Conservation (phyloP, 2,329 filamentous ascomycete genomes). For the Aspergillus arachidicola region DNA sequence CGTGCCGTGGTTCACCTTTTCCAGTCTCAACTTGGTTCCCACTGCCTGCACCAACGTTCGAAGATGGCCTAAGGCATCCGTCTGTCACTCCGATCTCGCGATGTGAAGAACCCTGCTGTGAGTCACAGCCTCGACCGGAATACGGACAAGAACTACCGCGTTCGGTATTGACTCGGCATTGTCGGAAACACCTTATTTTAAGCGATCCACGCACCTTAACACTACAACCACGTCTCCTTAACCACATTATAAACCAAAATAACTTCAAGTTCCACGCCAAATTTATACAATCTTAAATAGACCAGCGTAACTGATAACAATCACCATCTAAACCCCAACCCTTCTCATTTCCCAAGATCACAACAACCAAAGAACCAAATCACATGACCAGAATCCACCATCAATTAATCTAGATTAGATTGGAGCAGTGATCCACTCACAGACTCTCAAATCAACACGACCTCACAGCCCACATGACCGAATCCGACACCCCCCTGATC, state of each 20-base stretch:
- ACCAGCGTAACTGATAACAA: background rate
- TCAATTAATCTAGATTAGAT: background rate
- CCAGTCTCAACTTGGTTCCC: background rate
- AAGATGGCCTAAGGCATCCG: background rate
- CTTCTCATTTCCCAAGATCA: background rate
- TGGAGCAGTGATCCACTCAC: background rate
- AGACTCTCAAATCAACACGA: background rate
- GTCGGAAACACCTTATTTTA: background rate
- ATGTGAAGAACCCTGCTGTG: background rate
- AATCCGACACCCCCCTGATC: background rate
- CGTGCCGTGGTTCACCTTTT: no score
- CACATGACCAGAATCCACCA: background rate
- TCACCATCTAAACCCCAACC: background rate
- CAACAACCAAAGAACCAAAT: background rate
- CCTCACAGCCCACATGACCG: background rate
- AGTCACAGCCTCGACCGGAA: background rate
- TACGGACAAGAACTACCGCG: background rate
- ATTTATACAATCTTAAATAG: background rate
- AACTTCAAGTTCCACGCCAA: background rate
- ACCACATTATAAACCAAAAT: background rate
- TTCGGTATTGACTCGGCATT: constrained; percentile 1
- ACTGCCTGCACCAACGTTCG: background rate
- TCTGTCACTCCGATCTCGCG: background rate
- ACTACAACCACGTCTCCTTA: background rate
- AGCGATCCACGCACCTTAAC: background rate